These are phyloP conservation scores for Exserohilum turcica DNA, from an alignment of 2,329 filamentous ascomycete species.

Conservation along the genomic window DNA sequence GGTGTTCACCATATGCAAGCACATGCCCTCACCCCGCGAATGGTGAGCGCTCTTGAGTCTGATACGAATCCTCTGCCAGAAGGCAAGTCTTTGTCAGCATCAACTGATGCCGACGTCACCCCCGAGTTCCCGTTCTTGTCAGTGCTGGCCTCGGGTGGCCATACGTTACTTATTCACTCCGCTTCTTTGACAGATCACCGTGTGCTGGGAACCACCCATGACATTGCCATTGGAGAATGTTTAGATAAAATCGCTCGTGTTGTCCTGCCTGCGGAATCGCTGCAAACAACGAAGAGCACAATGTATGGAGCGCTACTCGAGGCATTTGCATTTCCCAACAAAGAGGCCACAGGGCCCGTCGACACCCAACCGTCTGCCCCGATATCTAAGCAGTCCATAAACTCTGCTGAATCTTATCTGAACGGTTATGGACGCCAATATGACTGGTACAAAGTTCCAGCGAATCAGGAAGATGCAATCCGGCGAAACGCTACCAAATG, in stretches of 20 bases:
- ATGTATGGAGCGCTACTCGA: constrained; percentile 86
- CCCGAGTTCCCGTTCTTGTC: constrained; percentile 84
- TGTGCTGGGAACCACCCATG: constrained; percentile 73
- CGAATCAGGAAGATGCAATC: constrained; percentile 64
- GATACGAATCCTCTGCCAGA: not conserved
- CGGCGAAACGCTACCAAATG: constrained; percentile 54
- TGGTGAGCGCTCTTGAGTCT: constrained; percentile 66
- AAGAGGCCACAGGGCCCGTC: constrained; percentile 3
- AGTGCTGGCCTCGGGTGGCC: constrained; percentile 87
- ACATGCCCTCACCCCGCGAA: constrained; percentile 84
- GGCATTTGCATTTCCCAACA: constrained; percentile 70
- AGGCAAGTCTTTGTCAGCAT: not conserved
- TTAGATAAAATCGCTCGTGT: constrained; percentile 84
- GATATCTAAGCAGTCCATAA: not conserved
- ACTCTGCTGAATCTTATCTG: constrained; percentile 31
- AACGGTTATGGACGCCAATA: constrained; percentile 35
- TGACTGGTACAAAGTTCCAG: constrained; percentile 63
- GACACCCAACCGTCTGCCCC: not conserved
- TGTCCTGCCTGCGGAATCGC: constrained; percentile 67
- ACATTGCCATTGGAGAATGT: constrained; percentile 87
- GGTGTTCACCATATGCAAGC: constrained; percentile 98
- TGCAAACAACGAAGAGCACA: constrained; percentile 63
- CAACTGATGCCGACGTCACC: constrained; percentile 7
- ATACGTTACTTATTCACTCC: constrained; percentile 84
- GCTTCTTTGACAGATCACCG: constrained; percentile 69